Conservation (phyloP, 176 grass and related monocot species). For the Ensete glaucum region DNA sequence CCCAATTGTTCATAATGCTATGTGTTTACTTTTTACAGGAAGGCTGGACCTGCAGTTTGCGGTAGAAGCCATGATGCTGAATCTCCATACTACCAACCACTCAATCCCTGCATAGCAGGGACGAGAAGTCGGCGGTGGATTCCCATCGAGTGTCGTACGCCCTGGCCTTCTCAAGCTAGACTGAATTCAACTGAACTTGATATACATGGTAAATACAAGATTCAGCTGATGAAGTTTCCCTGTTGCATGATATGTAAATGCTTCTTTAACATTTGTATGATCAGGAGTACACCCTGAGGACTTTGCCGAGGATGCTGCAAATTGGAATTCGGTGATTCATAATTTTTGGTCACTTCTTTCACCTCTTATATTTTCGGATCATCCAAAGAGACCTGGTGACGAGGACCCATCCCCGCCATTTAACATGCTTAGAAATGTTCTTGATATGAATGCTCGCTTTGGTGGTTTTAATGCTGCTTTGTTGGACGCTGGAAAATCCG, state of each 20-base stretch:
- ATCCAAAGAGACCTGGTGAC: conserved; percentile 97
- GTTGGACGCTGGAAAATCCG: conserved; percentile 71
- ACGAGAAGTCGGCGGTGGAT: conserved; percentile 84
- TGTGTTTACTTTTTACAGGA: conserved; percentile 39
- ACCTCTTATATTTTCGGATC: conserved; percentile 97
- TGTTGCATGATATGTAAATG: not conserved
- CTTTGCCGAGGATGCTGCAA: conserved; percentile 67
- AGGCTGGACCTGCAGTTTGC: conserved; percentile 64
- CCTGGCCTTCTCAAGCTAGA: conserved; percentile 75
- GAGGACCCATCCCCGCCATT: conserved; percentile 92
- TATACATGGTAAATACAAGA: conserved; percentile 51
- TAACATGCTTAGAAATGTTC: conserved; percentile 98
- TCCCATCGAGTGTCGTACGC: conserved; percentile 59
- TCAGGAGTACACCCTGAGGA: conserved; percentile 62
- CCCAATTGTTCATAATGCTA: not conserved
- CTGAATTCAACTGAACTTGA: conserved; percentile 80
- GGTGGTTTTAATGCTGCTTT: conserved; percentile 97
- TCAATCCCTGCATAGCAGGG: conserved; percentile 88
- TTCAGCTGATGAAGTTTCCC: not conserved
- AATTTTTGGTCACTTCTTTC: conserved; percentile 98
- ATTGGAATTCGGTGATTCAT: conserved; percentile 60
- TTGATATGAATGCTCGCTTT: conserved; percentile 95
- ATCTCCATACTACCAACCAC: conserved; percentile 70
- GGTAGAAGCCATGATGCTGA: conserved; percentile 63
- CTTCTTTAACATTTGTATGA: conserved; percentile 14